Percentiles rank a stretch among this genome's conserved stretches.
phyloP scores from a whole-genome alignment of 139 green algal genomes.

The Pleodorina starrii region DNA sequence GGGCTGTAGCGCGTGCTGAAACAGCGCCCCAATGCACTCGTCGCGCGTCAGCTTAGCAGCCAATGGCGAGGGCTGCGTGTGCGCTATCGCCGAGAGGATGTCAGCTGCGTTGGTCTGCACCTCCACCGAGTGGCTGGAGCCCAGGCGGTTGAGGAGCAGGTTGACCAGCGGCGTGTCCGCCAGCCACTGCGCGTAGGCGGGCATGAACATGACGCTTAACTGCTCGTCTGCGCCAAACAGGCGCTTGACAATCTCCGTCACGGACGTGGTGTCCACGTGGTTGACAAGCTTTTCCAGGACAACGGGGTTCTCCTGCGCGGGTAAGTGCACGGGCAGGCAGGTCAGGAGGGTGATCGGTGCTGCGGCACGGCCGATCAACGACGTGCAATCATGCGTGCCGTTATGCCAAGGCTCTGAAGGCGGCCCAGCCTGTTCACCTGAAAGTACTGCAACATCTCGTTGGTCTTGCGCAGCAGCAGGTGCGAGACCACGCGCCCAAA shows the following conservation, averaged over 20 bases:
- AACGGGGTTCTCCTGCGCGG: conserved; percentile 28
- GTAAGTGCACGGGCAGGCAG: neutral
- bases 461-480: conserved; percentile 83
- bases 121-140: conserved; percentile 58
- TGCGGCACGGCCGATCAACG: no score
- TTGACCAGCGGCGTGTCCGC: conserved; percentile 81
- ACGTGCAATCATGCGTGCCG: no score
- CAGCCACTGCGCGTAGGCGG: conserved; percentile 78
- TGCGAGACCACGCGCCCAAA: conserved; percentile 91
- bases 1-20: conserved; percentile 61
- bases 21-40: conserved; percentile 63
- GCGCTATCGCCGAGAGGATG: conserved; percentile 87
- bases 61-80: conserved; percentile 80
- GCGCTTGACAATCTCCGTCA: conserved; percentile 89
- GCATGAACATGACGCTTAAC: conserved; percentile 70
- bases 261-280: conserved; percentile 86
- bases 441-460: conserved; percentile 83
- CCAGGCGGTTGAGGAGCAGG: conserved; percentile 77
- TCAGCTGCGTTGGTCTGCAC: conserved; percentile 86
- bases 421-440: conserved; percentile 41
- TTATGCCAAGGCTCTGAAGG: neutral
- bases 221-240: conserved; percentile 92
- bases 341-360: no score
- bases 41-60: conserved; percentile 71
- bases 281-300: conserved; percentile 63